phyloP scores from a whole-genome alignment of 2,329 filamentous ascomycete genomes.

The Neonectria hederae region DNA sequence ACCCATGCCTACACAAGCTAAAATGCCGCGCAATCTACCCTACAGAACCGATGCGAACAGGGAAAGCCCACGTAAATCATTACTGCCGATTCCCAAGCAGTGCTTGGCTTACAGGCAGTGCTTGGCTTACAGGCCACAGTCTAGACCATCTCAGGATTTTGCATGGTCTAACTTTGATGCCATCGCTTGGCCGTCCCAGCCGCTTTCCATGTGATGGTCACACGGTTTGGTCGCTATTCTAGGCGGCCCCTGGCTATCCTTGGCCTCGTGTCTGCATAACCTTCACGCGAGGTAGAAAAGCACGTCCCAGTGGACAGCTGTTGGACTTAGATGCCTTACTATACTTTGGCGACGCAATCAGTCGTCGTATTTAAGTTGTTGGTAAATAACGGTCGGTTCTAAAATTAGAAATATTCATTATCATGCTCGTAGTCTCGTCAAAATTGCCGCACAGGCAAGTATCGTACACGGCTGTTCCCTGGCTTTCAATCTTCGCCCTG shows the following conservation, averaged over 20 bases:
- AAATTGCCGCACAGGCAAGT: conserved; percentile 27
- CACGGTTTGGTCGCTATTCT: conserved; percentile 1
- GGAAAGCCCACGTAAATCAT: neutral
- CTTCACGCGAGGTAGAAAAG: neutral
- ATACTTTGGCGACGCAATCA: neutral
- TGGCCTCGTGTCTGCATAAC: neutral
- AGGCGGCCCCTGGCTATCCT: conserved; percentile 1
- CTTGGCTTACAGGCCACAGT: conserved; percentile 15
- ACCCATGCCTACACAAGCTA: neutral
- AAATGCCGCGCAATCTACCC: conserved; percentile 2
- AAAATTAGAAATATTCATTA: conserved; percentile 20
- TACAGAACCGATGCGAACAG: neutral
- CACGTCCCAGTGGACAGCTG: no score
- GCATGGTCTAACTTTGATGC: conserved; percentile 9
- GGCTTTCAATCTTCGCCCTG: conserved; percentile 26
- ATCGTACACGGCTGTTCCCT: conserved; percentile 30
- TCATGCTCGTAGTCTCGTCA: conserved; percentile 38
- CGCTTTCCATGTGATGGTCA: conserved; percentile 12
- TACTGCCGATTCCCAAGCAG: conserved; percentile 9
- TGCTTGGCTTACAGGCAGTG: conserved; percentile 10
- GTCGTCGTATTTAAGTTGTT: neutral
- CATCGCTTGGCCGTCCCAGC: conserved; percentile 15
- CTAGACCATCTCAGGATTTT: conserved; percentile 8
- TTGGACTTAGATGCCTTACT: neutral
- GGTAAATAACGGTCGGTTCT: conserved; percentile 2